Base-by-base conservation (phyloP, 1,139 yeast genomes). In the Diutina siamensis region DNA sequence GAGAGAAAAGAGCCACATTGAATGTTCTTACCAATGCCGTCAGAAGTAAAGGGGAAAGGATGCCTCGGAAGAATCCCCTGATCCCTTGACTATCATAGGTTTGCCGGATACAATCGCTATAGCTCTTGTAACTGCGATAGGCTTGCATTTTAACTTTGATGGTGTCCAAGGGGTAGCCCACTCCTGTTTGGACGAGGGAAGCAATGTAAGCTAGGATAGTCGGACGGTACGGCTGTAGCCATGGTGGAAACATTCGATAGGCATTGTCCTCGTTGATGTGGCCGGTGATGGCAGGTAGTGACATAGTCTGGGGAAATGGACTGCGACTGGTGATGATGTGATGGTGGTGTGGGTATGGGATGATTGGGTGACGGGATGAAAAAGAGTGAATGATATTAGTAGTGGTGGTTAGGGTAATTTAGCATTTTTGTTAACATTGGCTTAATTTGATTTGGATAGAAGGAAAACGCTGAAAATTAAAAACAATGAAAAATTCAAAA, bases 81-180 rank as follows among this genome's bases (percentile, higher is more conserved):
- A 80, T 40, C 0, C 95, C 95, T 56, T 84, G 95, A 8, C 67
- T 63, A 10, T 57, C 55, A 40, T 78, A 67, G 0, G 95, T 83
- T 46, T 71, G 66, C 32, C 57, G 57, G 15, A 82, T 64, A 57
- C 95, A 86, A 48, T 78, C 79, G 51, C 70, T 61, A 44, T 81
- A 73, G 44, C 77, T 71, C 12, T 65, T 64, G 61, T 77, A 85
- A 44, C 73, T 71, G 46, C 61, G 60, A 59, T 84, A 83, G 0
- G 95, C 83, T 59, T 87, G 95, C 77, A 84, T 80, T 51, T 95
- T 64, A 0, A 94, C 85, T 59, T 87, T 87, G 48, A 87, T 71
- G 10, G 94, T 82, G 58, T 87, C 96, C 45, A 87, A 61, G 0
- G 96, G 96, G 56, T 80, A 86, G 9, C 94, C 94, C n/a, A 78